Evolutionary conservation across 495 filamentous ascomycete genomes (phyloP), one percentile per base, ranked within the genome.

Genomic region (Physcia stellaris): DNA sequence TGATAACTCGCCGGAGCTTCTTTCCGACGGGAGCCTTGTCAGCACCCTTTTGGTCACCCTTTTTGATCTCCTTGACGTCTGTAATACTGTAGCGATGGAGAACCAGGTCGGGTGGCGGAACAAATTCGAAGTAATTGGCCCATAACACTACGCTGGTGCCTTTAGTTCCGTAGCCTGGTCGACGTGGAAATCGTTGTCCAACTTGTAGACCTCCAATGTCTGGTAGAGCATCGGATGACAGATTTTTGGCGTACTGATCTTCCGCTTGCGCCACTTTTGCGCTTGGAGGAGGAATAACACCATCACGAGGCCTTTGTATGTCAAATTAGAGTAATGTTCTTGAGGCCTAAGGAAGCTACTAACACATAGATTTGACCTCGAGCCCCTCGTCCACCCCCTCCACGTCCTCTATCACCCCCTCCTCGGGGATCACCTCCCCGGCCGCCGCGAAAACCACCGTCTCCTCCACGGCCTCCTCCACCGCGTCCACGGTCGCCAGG

Each of bases 61-160:
- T n/a, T n/a, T n/a, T n/a, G n/a, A n/a, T n/a, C 60, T 15, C 55
- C 29, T 46, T 60, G 43, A 35, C 49, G 22, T 63, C 53, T 15
- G 50, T 41, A 28, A 60, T 41, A 37, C 58, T 51, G 40, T 66
- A 60, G 30, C 61, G 60, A 38, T 52, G 73, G 29, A 46, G 50
- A 15, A 39, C 46, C 40, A 7, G 43, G 30, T 46, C 61, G 45
- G 42, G 65, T 20, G 47, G 43, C 0, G 56, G 50, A 17, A 59
- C 57, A 17, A 83, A 38, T 2, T 66, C 56, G 45, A 81, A 71
- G 41, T 78, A 79, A 52, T 83, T 83, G 24, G 79, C 64, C 63
- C 70, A 79, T 1, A 83, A 60, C 5, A 55, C 51, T 3, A 77
- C 58, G 13, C 52, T 35, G 5, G 23, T 52, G 13, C 79, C 79